Base-by-base conservation (phyloP, 164 flowering plant genomes). In the Dillenia suffruticosa region DNA sequence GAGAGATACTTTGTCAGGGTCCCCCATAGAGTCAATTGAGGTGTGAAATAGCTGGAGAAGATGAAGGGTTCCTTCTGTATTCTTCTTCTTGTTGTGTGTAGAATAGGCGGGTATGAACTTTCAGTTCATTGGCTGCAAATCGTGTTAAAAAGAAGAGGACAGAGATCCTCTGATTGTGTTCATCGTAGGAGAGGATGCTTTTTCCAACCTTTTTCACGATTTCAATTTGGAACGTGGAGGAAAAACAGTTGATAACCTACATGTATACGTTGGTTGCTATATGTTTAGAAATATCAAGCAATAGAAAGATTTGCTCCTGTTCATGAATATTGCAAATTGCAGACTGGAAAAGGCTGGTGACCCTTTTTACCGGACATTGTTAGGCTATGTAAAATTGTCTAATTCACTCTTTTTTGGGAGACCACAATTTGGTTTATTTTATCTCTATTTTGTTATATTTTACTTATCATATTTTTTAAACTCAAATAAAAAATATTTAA, bases 41-140 rank as follows among this genome's bases (percentile, higher is more conserved):
- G 77, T 76, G 61, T 77, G 72, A 73, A 63, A 47, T 54, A 5
- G 8, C 16, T 40, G 13, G 12, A 14, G 19, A 11, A 17, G 52
- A 6, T 26, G 10, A 12, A 51, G 24, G 26, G 7, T 9, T 15
- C 19, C 12, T 43, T 16, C 10, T 11, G 57, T 45, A n/a, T 46
- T 5, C n/a, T 13, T 54, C 8, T 8, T 62, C 49, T 44, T 8
- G 13, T 44, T 1, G 5, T 17, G 15, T 19, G 19, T 32, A 32
- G 6, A 6, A 32, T 6, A 0, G 40, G 40, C 40, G 0, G 7
- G 6, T 0, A 5, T 32, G 40, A 32, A 32, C 40, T 32, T 32
- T 32, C 40, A 32, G 46, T 59, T 56, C 55, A 15, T 14, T 55
- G 45, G 16, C 40, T 9, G 16, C 13, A 15, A 55, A 32, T 32